Evolutionary conservation across 176 grass and related monocot genomes (phyloP), one percentile per base, ranked within the genome.

Genomic region (maize (Zea mays)): DNA sequence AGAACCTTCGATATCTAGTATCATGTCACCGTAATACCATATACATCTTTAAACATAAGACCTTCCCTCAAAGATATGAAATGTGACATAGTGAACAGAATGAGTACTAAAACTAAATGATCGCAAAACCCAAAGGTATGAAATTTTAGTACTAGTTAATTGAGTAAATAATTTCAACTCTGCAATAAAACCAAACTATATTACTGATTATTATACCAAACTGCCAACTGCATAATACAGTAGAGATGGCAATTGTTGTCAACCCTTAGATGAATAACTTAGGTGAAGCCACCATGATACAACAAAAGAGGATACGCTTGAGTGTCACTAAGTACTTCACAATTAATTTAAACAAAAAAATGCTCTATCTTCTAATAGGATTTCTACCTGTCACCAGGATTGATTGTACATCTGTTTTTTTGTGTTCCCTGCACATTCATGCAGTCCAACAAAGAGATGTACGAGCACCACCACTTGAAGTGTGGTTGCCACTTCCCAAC

Each of bases 241-340:
- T 20, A 57, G 54, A 57, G 54, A 20, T 20, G 54, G 54, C 3
- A 57, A 57, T 57, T 57, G 52, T 57, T 57, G n/a, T 57, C 54
- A 20, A 20, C 54, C 7, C 54, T 57, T 20, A 57, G 54, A 1
- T 13, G 35, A 54, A 20, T 36, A 44, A 65, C 48, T 67, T 62
- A 75, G 20, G 48, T 67, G 71, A 75, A 71, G 65, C 41, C 71
- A 74, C 21, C 33, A 58, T 75, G 62, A 46, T 83, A 83, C 72
- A 83, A 59, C 15, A 81, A 62, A 9, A 58, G 66, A 47, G 51
- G 48, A 57, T 59, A 41, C 50, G 76, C 20, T 52, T 67, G 42
- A 82, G 11, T 15, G 50, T 44, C 46, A 83, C 36, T 34, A 34
- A 51, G 52, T 76, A 87, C 49, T 45, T 61, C 52, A 69, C 43